phyloP scores from a whole-genome alignment of 192 early-diverging fungal genomes.

The Irineochytrium annulatum region DNA sequence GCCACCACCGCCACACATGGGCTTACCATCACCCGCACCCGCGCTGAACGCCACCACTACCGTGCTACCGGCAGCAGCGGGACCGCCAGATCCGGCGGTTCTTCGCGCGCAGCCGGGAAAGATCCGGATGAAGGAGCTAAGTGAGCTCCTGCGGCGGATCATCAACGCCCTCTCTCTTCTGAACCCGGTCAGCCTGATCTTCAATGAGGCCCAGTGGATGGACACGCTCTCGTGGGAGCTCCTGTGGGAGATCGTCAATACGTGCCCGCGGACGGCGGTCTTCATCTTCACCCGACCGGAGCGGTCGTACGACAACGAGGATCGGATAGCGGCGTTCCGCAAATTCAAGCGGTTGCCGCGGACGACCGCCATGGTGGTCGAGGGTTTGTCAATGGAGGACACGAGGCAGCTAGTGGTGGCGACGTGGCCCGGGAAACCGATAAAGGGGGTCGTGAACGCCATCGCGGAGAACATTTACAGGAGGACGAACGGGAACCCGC shows the following conservation, averaged over 20 bases:
- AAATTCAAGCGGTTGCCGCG: conserved; percentile 31
- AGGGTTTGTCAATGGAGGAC: conserved; percentile 35
- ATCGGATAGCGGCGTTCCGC: conserved; percentile 10
- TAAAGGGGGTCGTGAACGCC: conserved; percentile 25
- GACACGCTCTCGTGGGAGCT: conserved; percentile 46
- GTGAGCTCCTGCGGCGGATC: conserved; percentile 32
- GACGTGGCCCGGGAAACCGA: conserved; percentile 26
- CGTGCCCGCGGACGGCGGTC: conserved; percentile 26
- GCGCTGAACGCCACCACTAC: too few species aligned
- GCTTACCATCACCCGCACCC: too few species aligned
- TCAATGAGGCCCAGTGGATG: conserved; percentile 49
- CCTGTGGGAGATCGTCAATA: conserved; percentile 27
- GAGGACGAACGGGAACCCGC: conserved; percentile 47
- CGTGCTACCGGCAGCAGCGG: too few species aligned
- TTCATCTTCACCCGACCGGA: conserved; percentile 39
- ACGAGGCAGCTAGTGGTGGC: conserved; percentile 36
- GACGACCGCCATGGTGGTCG: conserved; percentile 13
- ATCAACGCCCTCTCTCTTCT: conserved; percentile 26
- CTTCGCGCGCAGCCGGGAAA: conserved; percentile 11
- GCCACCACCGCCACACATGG: too few species aligned
- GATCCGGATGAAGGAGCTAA: conserved; percentile 34
- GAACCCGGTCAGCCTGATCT: conserved; percentile 32
- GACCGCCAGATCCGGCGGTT: too few species aligned
- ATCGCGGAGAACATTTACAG: conserved; percentile 40
- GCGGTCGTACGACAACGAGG: conserved; percentile 35